Evolutionary conservation across 768 basidiomycete species (phyloP), one percentile per base, ranked within the genome.

Genomic region (Omphalotus guepiniiformis): DNA sequence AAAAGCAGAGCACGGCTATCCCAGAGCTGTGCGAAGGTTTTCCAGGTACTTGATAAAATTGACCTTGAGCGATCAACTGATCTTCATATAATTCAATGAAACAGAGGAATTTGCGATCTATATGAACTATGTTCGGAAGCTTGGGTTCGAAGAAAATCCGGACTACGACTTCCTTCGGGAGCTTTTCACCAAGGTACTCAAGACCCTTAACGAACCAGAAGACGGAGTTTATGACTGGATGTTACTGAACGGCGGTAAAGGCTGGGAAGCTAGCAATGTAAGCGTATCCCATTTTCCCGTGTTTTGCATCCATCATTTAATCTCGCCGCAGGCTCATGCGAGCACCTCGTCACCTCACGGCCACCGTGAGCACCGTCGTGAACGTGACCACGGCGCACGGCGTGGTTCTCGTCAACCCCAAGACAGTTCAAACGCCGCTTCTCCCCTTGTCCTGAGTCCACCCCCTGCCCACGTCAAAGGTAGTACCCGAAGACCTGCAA

Each of bases 91-190:
- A 35, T 29, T 34, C 4, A 28, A 34, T 52, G 18, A 29, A 47
- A 8, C 67, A 94, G 95, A 97, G 77, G 95, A 98, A 60, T 97
- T 99, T 61, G 83, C 85, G 16, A 98, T 98, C 55, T 99, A 98
- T 69, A 93, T 99, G 84, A 97, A 96, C 71, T 99, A 99, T 57
- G 95, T 99, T 37, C 90, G 95, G 41, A 98, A 96, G 67, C 78
- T 99, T 50, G 95, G 94, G 22, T 99, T 98, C 60, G 96, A 98
- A 63, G 95, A 99, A 67, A 81, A 82, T 21, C 95, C 95, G 2
- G 95, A 99, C 66, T 99, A 99, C 55, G 95, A 99, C 59, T 99
- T 99, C 66, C 77, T 99, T 46, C 81, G 94, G 36, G 95, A 97
- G 53, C 74, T 99, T 22, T 98, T 99, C 64, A 72, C 82, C 29